Evolutionary conservation across 257 asterid species (phyloP).

Genomic region (Marsdenia floribunda): DNA sequence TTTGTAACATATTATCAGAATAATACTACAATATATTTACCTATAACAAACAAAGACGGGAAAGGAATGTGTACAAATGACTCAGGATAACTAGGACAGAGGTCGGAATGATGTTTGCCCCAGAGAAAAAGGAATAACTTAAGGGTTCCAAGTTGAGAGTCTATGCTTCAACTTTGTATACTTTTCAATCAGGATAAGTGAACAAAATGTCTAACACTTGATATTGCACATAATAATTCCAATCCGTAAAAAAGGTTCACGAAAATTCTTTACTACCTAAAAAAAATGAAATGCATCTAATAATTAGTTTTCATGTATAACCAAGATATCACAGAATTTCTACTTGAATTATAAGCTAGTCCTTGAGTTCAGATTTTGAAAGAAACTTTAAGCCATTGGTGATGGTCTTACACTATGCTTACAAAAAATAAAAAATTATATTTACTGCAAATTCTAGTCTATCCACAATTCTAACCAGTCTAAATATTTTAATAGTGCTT

Average conservation of each 20-base stretch:
- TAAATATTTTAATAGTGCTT: not conserved
- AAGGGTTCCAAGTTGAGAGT: not conserved
- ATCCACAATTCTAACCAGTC: not conserved
- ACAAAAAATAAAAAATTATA: not conserved
- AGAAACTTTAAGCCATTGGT: not conserved
- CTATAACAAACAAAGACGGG: constrained; percentile 3
- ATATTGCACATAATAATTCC: not conserved
- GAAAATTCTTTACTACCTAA: not conserved
- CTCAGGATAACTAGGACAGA: not conserved
- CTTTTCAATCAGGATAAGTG: not conserved
- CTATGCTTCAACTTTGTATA: not conserved
- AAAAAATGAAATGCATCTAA: not conserved
- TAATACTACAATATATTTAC: no score
- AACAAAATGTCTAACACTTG: not conserved
- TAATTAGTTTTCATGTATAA: not conserved
- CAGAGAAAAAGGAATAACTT: not conserved
- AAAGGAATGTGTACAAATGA: not conserved
- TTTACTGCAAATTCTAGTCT: not conserved
- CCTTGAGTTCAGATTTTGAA: not conserved
- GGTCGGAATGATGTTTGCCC: not conserved
- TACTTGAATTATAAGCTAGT: not conserved
- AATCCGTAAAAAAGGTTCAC: not conserved
- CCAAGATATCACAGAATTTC: not conserved
- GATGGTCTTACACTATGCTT: not conserved
- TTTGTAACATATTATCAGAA: not conserved